Base-by-base conservation (phyloP, 192 early-diverging fungal genomes). In the Mortierella alpina region DNA sequence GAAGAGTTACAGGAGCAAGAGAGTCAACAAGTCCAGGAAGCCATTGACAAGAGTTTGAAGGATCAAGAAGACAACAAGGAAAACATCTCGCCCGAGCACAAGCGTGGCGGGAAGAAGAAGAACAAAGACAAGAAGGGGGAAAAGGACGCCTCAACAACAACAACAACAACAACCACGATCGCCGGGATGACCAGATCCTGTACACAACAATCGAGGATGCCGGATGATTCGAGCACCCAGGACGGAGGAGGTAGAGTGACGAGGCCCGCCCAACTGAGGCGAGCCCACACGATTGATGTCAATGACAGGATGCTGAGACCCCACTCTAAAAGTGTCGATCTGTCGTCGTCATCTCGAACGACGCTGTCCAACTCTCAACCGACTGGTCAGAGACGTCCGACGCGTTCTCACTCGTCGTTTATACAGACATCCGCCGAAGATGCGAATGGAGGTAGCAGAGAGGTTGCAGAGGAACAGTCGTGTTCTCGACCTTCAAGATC, bases 51-150 rank as follows among this genome's bases (percentile, higher is more conserved):
- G 44, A 75, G 73, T 55, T 39, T 75, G 6, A 8, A 68, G 31
- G 73, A 75, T 9, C 42, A 44, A 4, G 73, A 75, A 42, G 73
- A 67, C 9, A 75, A 75, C 53, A 75, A 75, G 50, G 73, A 75
- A 20, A 75, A 75, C 45, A 68, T 68, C 41, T 68, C 73, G 13
- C 66, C 66, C 7, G 73, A 75, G 17, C 57, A 66, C 18, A 10
- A 14, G 9, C 47, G 13, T 7, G 0, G 15, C 12, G 44, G 59
- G 4, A 62, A 68, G 45, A 68, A 67, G 22, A 59, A 59, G 54
- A 31, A 62, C 12, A 22, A 48, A 22, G 31, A 57, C 7, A 59
- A 15, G 42, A 55, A 74, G 42, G 23, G 48, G 57, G 13, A 66
- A 58, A 49, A 41, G 46, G 22, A 10, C 64, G 31, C 31, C 31